These are phyloP conservation scores for Blastobotrys terrestris DNA, from an alignment of 805 yeast species.

Conservation along the genomic window DNA sequence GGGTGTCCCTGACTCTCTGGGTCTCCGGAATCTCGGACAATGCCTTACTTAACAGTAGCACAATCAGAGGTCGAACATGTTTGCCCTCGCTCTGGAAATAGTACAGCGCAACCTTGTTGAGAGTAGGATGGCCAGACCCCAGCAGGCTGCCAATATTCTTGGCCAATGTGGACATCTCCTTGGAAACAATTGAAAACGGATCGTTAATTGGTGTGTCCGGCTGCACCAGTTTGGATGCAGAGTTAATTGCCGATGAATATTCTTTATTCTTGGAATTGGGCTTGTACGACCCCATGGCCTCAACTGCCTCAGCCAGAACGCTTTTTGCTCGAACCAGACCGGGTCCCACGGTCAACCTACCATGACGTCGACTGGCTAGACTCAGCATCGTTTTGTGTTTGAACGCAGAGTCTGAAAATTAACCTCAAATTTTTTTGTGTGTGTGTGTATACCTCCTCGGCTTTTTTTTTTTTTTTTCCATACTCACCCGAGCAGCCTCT, in stretches of 20 bases:
- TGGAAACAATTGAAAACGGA: slow-evolving; percentile 85
- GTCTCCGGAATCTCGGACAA: slow-evolving; percentile 61
- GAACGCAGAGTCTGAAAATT: not conserved
- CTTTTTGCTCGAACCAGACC: slow-evolving; percentile 11
- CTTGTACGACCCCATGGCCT: slow-evolving; percentile 7
- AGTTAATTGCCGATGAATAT: slow-evolving; percentile 21
- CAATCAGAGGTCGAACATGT: slow-evolving; percentile 88
- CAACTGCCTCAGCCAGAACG: slow-evolving; percentile 18
- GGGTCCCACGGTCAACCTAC: not conserved
- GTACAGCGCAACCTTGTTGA: slow-evolving; percentile 87
- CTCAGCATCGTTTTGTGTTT: slow-evolving; percentile 1
- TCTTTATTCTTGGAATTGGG: slow-evolving; percentile 14
- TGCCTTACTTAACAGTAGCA: slow-evolving; percentile 75
- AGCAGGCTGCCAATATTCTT: slow-evolving; percentile 77
- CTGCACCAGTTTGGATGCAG: slow-evolving; percentile 28
- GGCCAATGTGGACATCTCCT: slow-evolving; percentile 87
- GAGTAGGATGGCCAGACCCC: slow-evolving; percentile 90
- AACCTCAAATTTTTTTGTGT: not conserved
- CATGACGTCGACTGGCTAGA: not conserved
- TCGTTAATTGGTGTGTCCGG: slow-evolving; percentile 48
- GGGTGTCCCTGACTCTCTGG: slow-evolving; percentile 59
- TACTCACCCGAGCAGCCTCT: not conserved
- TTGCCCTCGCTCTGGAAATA: slow-evolving; percentile 96
- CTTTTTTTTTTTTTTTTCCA: not conserved
- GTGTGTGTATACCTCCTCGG: not conserved